Percentiles rank a stretch among this genome's conserved stretches.
These are phyloP conservation scores for Irpex sp. DNA, from an alignment of 1,284 basidiomycete genomes.

Conservation along the genomic window DNA sequence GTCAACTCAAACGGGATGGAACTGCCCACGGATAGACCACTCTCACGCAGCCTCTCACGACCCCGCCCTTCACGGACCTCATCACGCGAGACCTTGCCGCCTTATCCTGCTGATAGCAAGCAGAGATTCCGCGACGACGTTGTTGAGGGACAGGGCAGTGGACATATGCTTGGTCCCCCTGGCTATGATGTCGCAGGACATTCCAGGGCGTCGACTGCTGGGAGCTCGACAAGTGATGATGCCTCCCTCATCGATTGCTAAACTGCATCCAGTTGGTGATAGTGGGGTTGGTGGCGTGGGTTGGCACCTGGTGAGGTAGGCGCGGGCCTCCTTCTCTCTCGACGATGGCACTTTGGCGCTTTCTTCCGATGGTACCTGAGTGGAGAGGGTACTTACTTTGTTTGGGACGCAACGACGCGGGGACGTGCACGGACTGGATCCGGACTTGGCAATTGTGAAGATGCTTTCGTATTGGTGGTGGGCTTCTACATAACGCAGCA, in stretches of 20 bases:
- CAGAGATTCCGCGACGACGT: slow-evolving; percentile 21
- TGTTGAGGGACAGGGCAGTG: slow-evolving; percentile 19
- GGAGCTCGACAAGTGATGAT: neutral
- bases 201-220: slow-evolving; percentile 7
- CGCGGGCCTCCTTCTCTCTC: neutral
- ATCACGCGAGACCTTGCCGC: slow-evolving; percentile 13
- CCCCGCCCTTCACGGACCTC: slow-evolving; percentile 7
- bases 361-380: neutral
- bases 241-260: neutral
- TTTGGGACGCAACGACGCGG: neutral
- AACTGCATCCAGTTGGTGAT: neutral
- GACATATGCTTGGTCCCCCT: slow-evolving; percentile 7
- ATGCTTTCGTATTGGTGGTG: neutral
- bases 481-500: too few relatives aligned
- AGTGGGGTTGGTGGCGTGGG: neutral
- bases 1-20: slow-evolving; percentile 50
- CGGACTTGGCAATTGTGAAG: neutral
- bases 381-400: neutral
- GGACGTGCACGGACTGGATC: neutral
- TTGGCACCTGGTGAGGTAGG: neutral
- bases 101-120: slow-evolving; percentile 34
- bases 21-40: slow-evolving; percentile 28
- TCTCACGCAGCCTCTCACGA: slow-evolving; percentile 21
- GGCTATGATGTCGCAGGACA: slow-evolving; percentile 3
- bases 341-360: neutral